A percentile compares a stretch with the other conserved stretches of the same genome.
These are phyloP conservation scores for Didymella exigua DNA, from an alignment of 2,329 filamentous ascomycete genomes.

Conservation along the genomic window DNA sequence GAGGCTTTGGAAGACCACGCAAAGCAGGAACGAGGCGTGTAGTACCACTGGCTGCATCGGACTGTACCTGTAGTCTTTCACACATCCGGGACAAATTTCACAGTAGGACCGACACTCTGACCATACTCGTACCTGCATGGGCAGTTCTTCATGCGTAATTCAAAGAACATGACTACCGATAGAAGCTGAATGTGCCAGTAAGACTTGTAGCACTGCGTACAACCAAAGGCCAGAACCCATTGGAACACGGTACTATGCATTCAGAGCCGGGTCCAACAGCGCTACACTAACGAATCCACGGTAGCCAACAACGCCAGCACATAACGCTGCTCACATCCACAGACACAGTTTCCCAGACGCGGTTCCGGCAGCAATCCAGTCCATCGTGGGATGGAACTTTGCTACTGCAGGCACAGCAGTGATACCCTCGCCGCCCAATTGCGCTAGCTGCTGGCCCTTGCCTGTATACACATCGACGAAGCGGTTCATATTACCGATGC, in stretches of 20 bases:
- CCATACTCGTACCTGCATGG: no score
- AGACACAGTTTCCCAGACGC: constrained; percentile 91
- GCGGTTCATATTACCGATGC: constrained; percentile 95
- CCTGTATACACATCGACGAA: constrained; percentile 90
- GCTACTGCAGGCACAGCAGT: constrained; percentile 93
- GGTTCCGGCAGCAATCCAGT: constrained; percentile 93
- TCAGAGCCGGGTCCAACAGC: neutral
- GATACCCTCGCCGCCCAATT: constrained; percentile 85
- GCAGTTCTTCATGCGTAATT: no score
- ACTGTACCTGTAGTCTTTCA: no score
- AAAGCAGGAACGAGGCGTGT: no score
- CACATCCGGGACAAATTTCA: no score
- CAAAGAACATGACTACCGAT: neutral
- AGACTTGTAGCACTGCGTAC: neutral
- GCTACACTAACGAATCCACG: neutral
- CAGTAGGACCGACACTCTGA: no score
- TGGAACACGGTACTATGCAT: neutral
- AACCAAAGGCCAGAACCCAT: neutral
- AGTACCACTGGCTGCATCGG: no score
- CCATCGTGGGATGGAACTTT: constrained; percentile 82
- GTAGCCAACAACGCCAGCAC: neutral
- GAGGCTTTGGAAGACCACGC: no score
- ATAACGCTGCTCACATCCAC: constrained; percentile 68
- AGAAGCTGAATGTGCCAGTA: neutral
- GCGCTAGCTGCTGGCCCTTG: constrained; percentile 84